Percentiles rank a stretch among this genome's conserved stretches.
Conservation (phyloP, 257 asterid genomes). For the Voacanga thouarsii region DNA sequence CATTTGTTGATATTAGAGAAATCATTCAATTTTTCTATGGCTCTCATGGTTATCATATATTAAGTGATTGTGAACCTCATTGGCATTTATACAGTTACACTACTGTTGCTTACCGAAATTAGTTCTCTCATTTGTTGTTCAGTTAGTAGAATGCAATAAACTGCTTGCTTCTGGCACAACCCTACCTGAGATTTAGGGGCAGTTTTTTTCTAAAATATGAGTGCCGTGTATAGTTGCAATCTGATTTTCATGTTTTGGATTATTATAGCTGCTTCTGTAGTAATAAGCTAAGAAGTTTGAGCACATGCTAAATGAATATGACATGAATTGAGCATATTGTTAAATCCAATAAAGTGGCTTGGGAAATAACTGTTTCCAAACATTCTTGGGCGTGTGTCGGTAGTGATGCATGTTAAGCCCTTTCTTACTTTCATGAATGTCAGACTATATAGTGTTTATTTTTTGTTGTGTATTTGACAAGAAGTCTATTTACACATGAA, state of each 20-base stretch:
- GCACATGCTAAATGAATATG: neutral
- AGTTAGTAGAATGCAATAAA: neutral
- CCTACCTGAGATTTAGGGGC: neutral
- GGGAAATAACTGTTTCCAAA: neutral
- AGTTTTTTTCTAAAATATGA: neutral
- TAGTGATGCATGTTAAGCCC: neutral
- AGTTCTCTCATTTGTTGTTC: neutral
- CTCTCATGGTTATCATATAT: neutral
- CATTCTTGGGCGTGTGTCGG: neutral
- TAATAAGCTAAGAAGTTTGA: neutral
- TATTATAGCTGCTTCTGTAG: neutral
- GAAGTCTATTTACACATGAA: neutral
- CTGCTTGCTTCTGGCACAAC: neutral
- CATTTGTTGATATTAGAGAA: neutral
- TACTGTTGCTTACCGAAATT: neutral
- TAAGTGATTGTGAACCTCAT: neutral
- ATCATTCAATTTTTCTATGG: neutral
- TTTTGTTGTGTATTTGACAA: neutral
- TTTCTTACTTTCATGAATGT: neutral
- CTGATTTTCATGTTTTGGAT: neutral
- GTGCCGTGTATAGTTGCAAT: neutral
- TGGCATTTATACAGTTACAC: neutral
- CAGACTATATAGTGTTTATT: neutral
- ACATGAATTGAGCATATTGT: neutral
- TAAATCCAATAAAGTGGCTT: neutral